phyloP scores from a whole-genome alignment of 352 stramenopile species.

The Globisporangium emineosum region DNA sequence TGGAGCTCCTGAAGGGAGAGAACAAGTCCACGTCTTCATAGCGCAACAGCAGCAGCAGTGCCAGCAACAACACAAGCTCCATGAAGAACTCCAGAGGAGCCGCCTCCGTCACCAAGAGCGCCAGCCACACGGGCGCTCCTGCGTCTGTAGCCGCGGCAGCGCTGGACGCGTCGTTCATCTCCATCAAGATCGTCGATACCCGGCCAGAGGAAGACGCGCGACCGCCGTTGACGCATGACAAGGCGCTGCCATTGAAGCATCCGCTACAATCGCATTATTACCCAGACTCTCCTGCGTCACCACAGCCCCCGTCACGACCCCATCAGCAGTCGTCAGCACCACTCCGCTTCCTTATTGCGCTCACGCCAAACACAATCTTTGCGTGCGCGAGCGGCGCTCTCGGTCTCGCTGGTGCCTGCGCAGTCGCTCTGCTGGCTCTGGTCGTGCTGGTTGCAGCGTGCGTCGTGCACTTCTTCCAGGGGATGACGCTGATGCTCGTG shows the following conservation, averaged over 20 bases:
- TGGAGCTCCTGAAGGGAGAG: too few relatives aligned
- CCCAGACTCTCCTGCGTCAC: not conserved
- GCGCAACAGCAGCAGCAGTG: not conserved
- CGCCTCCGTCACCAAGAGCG: not conserved
- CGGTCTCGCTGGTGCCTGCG: conserved; percentile 20
- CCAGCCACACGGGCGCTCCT: not conserved
- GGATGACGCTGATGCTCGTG: conserved; percentile 7
- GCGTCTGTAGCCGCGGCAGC: not conserved
- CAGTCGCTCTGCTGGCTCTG: conserved; percentile 16
- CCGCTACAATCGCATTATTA: not conserved
- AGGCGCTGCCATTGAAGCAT: not conserved
- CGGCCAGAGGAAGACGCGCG: not conserved
- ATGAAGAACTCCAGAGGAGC: not conserved
- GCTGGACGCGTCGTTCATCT: conserved; percentile 5
- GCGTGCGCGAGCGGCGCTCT: conserved; percentile 9
- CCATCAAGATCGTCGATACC: conserved; percentile 11
- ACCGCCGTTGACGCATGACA: not conserved
- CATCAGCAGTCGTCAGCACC: not conserved
- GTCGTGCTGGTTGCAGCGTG: conserved; percentile 25
- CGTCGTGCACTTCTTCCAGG: conserved; percentile 11
- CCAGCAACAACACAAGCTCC: not conserved
- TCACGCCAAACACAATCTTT: conserved; percentile 11
- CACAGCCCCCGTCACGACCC: not conserved
- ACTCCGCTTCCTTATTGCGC: conserved; percentile 4
- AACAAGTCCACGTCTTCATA: not conserved